Percentiles rank a stretch among this genome's conserved stretches.
Conservation (phyloP, 2,329 filamentous ascomycete species). For the Hymenotorrendiella dingleyae region DNA sequence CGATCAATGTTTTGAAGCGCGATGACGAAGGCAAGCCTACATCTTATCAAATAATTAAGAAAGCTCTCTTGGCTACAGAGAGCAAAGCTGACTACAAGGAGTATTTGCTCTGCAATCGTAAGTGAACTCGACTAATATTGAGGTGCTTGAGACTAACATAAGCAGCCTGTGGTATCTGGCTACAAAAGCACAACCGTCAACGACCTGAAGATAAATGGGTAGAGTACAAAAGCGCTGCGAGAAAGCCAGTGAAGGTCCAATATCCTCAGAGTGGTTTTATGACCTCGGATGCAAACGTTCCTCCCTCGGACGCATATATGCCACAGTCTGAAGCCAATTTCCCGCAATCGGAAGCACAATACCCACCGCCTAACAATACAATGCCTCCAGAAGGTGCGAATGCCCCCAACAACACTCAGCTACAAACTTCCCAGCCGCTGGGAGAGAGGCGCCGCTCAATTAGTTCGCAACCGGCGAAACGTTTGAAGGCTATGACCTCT, state of each 20-base stretch:
- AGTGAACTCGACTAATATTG: slow-evolving; percentile 37
- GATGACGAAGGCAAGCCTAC: slow-evolving; percentile 57
- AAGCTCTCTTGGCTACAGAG: slow-evolving; percentile 55
- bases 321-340: slow-evolving; percentile 38
- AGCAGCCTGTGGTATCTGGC: slow-evolving; percentile 83
- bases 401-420: not conserved
- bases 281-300: slow-evolving; percentile 13
- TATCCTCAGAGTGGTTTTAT: slow-evolving; percentile 2
- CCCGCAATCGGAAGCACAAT: slow-evolving; percentile 23
- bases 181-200: slow-evolving; percentile 80
- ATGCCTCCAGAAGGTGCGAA: slow-evolving; percentile 12
- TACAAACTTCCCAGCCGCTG: slow-evolving; percentile 3
- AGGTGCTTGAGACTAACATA: slow-evolving; percentile 25
- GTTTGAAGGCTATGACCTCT: slow-evolving; percentile 27
- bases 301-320: slow-evolving; percentile 49
- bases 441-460: slow-evolving; percentile 18
- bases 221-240: slow-evolving; percentile 9
- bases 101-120: slow-evolving; percentile 80
- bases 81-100: slow-evolving; percentile 65
- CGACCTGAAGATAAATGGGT: slow-evolving; percentile 81
- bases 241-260: slow-evolving; percentile 20
- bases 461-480: slow-evolving; percentile 24
- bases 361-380: slow-evolving; percentile 17
- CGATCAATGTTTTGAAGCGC: slow-evolving; percentile 61
- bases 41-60: slow-evolving; percentile 73